A percentile compares a stretch with the other conserved stretches of the same genome.
phyloP scores from a whole-genome alignment of 176 grass and related monocot species.

The Aegilops sharonensis region DNA sequence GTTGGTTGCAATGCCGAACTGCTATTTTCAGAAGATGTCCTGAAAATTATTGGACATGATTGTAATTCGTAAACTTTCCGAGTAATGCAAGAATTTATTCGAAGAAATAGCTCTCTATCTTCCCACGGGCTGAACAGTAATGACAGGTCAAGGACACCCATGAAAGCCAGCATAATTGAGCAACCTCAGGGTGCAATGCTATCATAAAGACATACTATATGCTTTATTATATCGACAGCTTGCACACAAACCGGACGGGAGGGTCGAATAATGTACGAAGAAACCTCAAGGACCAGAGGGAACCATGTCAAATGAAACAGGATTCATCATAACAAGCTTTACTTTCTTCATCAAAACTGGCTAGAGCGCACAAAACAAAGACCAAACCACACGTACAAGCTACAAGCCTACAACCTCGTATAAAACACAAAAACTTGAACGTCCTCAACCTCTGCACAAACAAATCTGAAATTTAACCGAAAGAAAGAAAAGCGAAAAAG shows the following conservation, averaged over 20 bases:
- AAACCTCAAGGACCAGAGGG: not conserved
- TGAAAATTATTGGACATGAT: no score
- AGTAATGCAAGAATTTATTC: no score
- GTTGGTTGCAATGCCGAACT: no score
- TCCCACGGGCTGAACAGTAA: not conserved
- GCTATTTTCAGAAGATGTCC: no score
- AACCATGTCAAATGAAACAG: not conserved
- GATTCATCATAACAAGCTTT: not conserved
- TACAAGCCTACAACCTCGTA: slow-evolving; percentile 39
- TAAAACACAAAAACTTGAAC: not conserved
- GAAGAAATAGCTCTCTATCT: not conserved
- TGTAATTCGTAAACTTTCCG: no score
- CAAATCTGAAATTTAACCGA: not conserved
- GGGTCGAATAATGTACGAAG: not conserved
- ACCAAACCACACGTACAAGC: slow-evolving; percentile 20
- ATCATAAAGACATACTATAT: not conserved
- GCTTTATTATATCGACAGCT: not conserved
- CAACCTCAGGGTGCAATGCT: not conserved
- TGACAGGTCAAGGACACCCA: slow-evolving; percentile 10
- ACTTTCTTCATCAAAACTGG: slow-evolving; percentile 29
- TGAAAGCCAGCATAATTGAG: slow-evolving; percentile 30
- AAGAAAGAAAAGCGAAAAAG: not conserved
- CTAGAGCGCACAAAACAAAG: not conserved
- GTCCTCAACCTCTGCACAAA: slow-evolving; percentile 11
- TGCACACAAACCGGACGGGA: slow-evolving; percentile 21